Evolutionary conservation across 306 rosid species (phyloP).

Genomic region (Vigna trinervia): DNA sequence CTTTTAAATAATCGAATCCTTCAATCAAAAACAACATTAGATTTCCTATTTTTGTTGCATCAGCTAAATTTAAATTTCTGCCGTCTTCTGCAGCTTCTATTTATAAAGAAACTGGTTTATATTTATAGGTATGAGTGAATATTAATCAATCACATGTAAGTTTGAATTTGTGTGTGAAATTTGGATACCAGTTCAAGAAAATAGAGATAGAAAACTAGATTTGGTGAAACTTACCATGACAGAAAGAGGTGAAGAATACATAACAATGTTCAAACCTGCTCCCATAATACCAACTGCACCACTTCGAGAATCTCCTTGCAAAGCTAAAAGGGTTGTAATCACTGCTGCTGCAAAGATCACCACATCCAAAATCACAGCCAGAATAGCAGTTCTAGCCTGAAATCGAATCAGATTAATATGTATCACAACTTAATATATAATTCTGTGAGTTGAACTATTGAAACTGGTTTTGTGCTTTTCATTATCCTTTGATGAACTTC

Average conservation of each 20-base stretch:
- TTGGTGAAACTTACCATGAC: constrained; percentile 51
- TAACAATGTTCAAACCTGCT: constrained; percentile 61
- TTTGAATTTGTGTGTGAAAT: too few species aligned
- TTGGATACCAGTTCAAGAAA: background rate
- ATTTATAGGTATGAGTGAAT: too few species aligned
- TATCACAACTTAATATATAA: background rate
- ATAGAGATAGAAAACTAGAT: background rate
- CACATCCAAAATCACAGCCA: constrained; percentile 55
- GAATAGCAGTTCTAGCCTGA: constrained; percentile 51
- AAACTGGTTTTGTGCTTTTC: background rate
- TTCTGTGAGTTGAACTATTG: background rate
- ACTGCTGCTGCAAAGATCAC: constrained; percentile 49
- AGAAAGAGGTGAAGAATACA: constrained; percentile 69
- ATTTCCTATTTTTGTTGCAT: too few species aligned
- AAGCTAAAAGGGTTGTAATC: constrained; percentile 44
- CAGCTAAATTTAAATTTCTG: too few species aligned
- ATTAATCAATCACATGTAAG: too few species aligned
- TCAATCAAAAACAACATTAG: too few species aligned
- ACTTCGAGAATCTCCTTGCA: constrained; percentile 52
- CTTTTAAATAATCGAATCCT: too few species aligned
- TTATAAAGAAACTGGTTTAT: too few species aligned
- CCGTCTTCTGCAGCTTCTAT: too few species aligned
- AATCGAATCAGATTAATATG: background rate
- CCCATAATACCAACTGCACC: constrained; percentile 59
- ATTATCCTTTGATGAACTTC: too few species aligned